Conservation (phyloP, 83 land plant species). For the Isoetes engelmannii region DNA sequence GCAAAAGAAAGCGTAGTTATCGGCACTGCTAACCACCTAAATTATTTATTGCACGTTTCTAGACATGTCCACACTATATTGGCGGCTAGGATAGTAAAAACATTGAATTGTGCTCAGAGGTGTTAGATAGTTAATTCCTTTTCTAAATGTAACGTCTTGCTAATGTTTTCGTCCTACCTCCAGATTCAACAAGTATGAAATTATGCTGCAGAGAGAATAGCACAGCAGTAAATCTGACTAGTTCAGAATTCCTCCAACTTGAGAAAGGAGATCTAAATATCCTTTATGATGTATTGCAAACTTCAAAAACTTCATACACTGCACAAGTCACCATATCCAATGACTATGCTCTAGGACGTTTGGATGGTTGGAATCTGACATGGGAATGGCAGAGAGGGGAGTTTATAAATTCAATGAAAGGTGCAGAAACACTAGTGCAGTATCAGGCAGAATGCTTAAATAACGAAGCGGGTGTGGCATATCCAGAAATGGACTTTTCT, state of each 20-base stretch:
- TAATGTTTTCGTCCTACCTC: too few relatives aligned
- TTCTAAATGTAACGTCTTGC: too few relatives aligned
- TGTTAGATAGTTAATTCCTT: too few relatives aligned
- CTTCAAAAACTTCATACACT: not conserved
- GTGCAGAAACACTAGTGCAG: constrained; percentile 46
- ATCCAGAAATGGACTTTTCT: constrained; percentile 55
- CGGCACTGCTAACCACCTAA: too few relatives aligned
- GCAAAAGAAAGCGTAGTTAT: too few relatives aligned
- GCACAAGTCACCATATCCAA: constrained; percentile 55
- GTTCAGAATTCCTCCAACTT: constrained; percentile 32
- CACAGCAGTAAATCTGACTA: constrained; percentile 28
- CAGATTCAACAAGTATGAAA: too few relatives aligned
- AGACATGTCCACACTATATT: too few relatives aligned
- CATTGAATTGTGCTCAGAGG: too few relatives aligned
- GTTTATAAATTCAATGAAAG: constrained; percentile 64
- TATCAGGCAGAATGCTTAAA: constrained; percentile 52
- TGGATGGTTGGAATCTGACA: constrained; percentile 78
- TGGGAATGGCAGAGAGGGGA: constrained; percentile 92
- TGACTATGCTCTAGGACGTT: constrained; percentile 58
- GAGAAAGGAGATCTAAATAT: constrained; percentile 60
- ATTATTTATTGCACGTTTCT: too few relatives aligned
- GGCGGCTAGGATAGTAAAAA: too few relatives aligned
- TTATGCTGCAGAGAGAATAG: constrained; percentile 55
- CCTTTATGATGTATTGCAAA: constrained; percentile 52
- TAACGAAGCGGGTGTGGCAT: constrained; percentile 45